Evolutionary conservation across 176 grass and related monocot genomes (phyloP).

Genomic region (Eremochloa ophiuroides): DNA sequence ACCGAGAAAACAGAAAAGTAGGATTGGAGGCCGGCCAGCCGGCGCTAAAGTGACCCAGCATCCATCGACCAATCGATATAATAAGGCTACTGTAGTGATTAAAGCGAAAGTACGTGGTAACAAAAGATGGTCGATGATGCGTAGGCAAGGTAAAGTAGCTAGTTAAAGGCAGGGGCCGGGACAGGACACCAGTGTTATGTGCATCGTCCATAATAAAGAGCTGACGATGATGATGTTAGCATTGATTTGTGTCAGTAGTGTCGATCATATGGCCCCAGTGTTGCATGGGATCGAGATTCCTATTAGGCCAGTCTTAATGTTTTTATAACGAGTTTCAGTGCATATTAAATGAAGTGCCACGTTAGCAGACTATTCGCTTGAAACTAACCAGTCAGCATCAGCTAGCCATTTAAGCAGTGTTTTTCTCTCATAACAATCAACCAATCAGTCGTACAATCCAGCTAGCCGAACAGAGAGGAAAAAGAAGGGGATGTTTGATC

Average conservation of each 20-base stretch:
- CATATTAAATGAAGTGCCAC: no score
- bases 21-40: background rate
- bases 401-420: no score
- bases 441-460: no score
- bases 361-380: no score
- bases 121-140: slow-evolving; percentile 21
- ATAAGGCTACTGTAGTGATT: slow-evolving; percentile 10
- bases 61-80: background rate
- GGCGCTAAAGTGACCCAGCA: slow-evolving; percentile 8
- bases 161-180: no score
- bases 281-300: no score
- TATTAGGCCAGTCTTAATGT: no score
- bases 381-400: no score
- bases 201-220: background rate
- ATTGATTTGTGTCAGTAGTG: background rate
- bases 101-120: slow-evolving; percentile 36
- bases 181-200: background rate
- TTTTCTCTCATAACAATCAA: no score
- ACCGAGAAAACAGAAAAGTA: background rate
- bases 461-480: no score
- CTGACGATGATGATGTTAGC: background rate
- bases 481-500: no score
- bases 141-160: slow-evolving; percentile 2
- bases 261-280: slow-evolving; percentile 6
- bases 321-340: no score